These are phyloP conservation scores for Arthrobotrys entomopaga DNA, from an alignment of 2,329 filamentous ascomycete genomes.

Conservation along the genomic window DNA sequence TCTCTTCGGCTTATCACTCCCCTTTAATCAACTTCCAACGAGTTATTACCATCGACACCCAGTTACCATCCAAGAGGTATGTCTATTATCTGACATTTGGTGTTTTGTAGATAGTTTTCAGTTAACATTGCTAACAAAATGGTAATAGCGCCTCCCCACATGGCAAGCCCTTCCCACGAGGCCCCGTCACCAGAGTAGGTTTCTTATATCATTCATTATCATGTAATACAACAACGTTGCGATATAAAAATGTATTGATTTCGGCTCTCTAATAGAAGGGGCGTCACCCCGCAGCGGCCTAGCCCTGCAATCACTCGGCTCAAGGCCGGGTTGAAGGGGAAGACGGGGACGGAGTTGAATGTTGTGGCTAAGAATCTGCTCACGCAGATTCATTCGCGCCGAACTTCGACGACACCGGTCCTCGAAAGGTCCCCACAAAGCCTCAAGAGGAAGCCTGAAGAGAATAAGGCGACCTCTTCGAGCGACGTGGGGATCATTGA, in stretches of 20 bases:
- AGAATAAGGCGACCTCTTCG: neutral
- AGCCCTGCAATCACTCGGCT: slow-evolving; percentile 1
- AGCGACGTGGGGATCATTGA: neutral
- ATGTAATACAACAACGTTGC: neutral
- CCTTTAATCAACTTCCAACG: no score
- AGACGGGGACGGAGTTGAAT: neutral
- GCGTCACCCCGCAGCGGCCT: neutral
- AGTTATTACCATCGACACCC: no score
- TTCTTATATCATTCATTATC: neutral
- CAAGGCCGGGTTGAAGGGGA: slow-evolving; percentile 1
- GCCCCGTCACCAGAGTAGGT: neutral
- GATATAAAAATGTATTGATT: neutral
- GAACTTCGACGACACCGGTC: neutral
- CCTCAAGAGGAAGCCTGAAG: neutral
- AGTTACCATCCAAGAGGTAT: neutral
- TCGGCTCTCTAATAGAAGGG: neutral
- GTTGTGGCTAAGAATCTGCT: neutral
- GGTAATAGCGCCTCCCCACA: neutral
- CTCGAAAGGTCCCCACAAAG: neutral
- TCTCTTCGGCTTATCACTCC: no score
- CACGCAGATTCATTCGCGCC: neutral
- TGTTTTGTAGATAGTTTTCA: no score
- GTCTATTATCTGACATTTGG: neutral
- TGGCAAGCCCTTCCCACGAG: neutral
- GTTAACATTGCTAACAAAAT: neutral